phyloP scores from a whole-genome alignment of 768 basidiomycete species.

The Auriscalpium orientale region DNA sequence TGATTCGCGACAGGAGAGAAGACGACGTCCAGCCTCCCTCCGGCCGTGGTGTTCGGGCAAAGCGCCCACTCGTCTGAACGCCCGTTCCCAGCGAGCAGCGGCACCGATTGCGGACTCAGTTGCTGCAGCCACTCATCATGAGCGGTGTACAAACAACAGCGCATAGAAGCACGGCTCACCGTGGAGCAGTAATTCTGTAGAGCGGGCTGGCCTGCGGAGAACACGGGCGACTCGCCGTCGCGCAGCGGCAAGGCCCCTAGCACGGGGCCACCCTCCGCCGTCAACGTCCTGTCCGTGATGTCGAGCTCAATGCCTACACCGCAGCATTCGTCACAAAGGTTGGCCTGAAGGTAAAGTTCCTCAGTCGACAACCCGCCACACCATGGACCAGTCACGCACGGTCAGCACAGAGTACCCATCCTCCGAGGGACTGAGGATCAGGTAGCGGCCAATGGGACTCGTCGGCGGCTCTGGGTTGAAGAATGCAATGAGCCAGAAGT shows the following conservation, averaged over 20 bases:
- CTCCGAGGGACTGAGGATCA: background rate
- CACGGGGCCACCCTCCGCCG: background rate
- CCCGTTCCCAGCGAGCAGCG: background rate
- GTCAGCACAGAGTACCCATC: background rate
- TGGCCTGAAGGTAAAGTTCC: background rate
- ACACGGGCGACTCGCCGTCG: background rate
- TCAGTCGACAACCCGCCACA: background rate
- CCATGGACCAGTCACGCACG: background rate
- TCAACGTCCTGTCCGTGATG: background rate
- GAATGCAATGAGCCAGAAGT: background rate
- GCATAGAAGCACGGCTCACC: background rate
- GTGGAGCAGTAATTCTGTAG: background rate
- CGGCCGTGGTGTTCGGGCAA: constrained; percentile 19
- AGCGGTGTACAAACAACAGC: background rate
- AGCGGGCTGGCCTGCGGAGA: background rate
- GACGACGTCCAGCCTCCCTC: constrained; percentile 16
- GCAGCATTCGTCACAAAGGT: background rate
- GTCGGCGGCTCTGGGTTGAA: background rate
- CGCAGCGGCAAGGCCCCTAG: background rate
- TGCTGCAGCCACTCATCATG: background rate
- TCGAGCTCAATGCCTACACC: background rate
- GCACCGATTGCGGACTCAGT: background rate
- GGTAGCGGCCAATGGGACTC: background rate
- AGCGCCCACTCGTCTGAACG: constrained; percentile 16
- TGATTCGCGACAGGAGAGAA: constrained; percentile 21